phyloP scores from a whole-genome alignment of 139 green algal species.

The Spirogloea muscicola region DNA sequence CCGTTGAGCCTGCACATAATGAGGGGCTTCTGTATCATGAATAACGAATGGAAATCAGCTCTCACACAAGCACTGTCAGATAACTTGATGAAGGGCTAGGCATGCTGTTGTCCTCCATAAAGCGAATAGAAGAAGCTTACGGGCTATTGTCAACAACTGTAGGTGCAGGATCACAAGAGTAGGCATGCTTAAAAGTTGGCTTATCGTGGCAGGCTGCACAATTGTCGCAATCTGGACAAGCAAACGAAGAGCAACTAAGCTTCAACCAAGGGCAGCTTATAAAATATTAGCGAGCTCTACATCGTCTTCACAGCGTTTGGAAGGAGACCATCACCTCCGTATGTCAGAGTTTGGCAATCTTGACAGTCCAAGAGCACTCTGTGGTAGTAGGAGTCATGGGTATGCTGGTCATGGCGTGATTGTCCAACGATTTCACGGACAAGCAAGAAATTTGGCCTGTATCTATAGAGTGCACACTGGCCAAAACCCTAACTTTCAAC shows the following conservation, averaged over 20 bases:
- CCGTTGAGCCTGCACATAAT: slow-evolving; percentile 5
- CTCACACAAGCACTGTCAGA: neutral
- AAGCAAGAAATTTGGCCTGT: slow-evolving; percentile 1
- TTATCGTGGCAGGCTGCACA: neutral
- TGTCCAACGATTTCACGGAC: neutral
- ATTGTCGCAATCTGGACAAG: neutral
- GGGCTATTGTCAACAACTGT: neutral
- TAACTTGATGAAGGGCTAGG: neutral
- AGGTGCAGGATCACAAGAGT: neutral
- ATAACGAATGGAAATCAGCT: slow-evolving; percentile 4
- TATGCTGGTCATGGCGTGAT: neutral
- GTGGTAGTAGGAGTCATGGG: neutral
- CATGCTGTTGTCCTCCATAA: neutral
- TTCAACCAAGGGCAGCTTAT: neutral
- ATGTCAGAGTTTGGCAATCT: neutral
- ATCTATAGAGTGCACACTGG: neutral
- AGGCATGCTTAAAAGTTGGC: neutral
- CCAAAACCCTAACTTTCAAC: neutral
- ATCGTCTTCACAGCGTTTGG: neutral
- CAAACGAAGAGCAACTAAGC: neutral
- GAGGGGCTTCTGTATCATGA: too few species aligned
- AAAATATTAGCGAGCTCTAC: neutral
- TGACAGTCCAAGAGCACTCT: slow-evolving; percentile 26
- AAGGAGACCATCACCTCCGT: slow-evolving; percentile 5
- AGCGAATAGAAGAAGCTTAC: neutral